These are phyloP conservation scores for Aspergillus nanangensis DNA, from an alignment of 495 filamentous ascomycete species.

Conservation along the genomic window DNA sequence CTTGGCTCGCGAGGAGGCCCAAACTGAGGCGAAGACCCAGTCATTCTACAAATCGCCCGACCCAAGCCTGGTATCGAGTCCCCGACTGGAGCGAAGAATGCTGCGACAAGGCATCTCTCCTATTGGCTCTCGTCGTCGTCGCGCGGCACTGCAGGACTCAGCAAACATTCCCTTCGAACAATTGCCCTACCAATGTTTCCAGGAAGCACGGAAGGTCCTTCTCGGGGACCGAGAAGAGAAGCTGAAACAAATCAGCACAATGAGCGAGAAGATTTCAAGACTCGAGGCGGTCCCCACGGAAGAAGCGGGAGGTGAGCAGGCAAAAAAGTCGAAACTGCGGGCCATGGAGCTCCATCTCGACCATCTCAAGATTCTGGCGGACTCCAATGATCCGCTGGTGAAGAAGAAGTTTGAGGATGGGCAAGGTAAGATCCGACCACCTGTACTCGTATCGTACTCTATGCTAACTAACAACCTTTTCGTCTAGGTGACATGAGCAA, in stretches of 20 bases:
- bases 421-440: slow-evolving; percentile 53
- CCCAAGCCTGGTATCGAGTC: slow-evolving; percentile 47
- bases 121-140: slow-evolving; percentile 77
- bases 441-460: background rate
- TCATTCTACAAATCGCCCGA: slow-evolving; percentile 40
- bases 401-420: slow-evolving; percentile 96
- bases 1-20: slow-evolving; percentile 32
- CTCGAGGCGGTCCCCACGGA: slow-evolving; percentile 56
- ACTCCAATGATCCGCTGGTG: slow-evolving; percentile 92
- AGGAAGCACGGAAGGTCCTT: slow-evolving; percentile 85
- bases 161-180: slow-evolving; percentile 81
- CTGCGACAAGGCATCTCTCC: slow-evolving; percentile 54
- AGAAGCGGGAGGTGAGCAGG: slow-evolving; percentile 53
- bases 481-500: slow-evolving; percentile 84
- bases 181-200: slow-evolving; percentile 93
- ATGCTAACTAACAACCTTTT: background rate
- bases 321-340: slow-evolving; percentile 60
- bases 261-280: slow-evolving; percentile 54
- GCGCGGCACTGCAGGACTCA: slow-evolving; percentile 66
- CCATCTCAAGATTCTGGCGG: slow-evolving; percentile 78
- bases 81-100: slow-evolving; percentile 56
- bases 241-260: slow-evolving; percentile 55
- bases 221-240: slow-evolving; percentile 79
- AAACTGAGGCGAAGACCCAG: slow-evolving; percentile 29
- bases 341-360: slow-evolving; percentile 73